Evolutionary conservation across 2,329 filamentous ascomycete species (phyloP).

Genomic region (Colletotrichum musae): DNA sequence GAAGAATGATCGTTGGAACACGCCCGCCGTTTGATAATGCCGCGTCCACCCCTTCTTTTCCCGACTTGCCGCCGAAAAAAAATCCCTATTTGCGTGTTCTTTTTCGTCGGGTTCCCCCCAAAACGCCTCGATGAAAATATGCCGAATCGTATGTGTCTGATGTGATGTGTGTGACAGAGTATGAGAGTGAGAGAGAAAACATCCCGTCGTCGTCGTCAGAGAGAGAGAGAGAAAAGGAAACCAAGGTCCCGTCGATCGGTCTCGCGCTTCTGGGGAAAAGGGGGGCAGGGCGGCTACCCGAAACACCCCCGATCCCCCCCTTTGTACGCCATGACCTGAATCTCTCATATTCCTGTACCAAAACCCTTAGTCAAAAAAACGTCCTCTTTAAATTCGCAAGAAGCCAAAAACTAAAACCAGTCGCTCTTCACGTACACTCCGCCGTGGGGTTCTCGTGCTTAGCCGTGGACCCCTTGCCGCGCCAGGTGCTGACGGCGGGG

Average conservation of each 20-base stretch:
- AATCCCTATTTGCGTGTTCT: no score
- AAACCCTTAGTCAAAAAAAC: slow-evolving; percentile 20
- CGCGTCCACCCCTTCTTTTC: no score
- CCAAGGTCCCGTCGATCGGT: neutral
- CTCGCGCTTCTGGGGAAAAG: neutral
- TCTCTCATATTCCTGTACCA: slow-evolving; percentile 2
- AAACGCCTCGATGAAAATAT: no score
- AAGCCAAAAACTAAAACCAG: neutral
- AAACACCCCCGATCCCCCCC: neutral
- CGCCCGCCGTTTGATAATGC: no score
- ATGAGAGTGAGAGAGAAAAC: no score
- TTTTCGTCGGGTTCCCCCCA: no score
- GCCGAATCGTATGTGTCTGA: no score
- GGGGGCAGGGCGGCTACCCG: neutral
- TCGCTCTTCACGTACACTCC: slow-evolving; percentile 44
- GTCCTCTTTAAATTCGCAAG: neutral
- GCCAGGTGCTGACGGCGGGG: slow-evolving; percentile 95
- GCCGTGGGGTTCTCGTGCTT: slow-evolving; percentile 80
- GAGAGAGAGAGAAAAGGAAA: slow-evolving; percentile 3
- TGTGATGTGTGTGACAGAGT: no score
- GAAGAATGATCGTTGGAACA: no score
- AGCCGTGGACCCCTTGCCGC: slow-evolving; percentile 92
- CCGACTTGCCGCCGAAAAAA: no score
- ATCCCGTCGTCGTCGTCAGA: no score
- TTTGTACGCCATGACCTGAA: neutral